phyloP scores from a whole-genome alignment of 2,329 filamentous ascomycete genomes.

The Xylariaceae sp. region DNA sequence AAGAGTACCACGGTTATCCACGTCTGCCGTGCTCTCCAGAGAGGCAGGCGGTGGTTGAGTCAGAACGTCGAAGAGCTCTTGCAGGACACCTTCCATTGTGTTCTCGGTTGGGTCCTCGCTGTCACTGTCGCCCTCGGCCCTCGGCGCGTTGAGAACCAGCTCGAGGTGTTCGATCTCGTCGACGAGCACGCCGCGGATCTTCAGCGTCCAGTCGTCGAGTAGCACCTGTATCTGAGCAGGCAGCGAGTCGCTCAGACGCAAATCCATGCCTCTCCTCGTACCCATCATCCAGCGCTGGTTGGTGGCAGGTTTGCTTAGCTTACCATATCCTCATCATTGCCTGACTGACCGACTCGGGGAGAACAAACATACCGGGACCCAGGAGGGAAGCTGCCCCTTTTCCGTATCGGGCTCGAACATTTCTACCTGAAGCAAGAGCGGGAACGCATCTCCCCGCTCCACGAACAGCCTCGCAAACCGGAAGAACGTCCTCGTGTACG shows the following conservation, averaged over 20 bases:
- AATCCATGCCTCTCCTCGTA: neutral
- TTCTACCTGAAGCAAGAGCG: conserved; percentile 6
- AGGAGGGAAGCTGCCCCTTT: conserved; percentile 4
- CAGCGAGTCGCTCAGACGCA: neutral
- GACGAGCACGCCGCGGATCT: neutral
- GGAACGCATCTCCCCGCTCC: conserved; percentile 4
- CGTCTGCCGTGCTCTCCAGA: neutral
- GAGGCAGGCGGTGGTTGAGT: conserved; percentile 1
- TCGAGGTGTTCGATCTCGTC: neutral
- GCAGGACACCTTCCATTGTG: conserved; percentile 3
- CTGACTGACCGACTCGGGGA: neutral
- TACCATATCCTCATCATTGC: neutral
- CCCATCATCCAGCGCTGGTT: neutral
- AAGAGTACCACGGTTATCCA: neutral
- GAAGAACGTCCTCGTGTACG: conserved; percentile 1
- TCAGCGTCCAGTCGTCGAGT: neutral
- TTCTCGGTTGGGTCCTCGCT: neutral
- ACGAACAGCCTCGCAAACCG: conserved; percentile 5
- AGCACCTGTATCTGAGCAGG: neutral
- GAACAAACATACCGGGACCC: conserved; percentile 5
- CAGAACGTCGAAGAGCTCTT: conserved; percentile 6
- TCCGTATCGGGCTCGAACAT: conserved; percentile 2
- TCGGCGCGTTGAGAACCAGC: neutral
- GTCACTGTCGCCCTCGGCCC: neutral
- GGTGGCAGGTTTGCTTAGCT: neutral